A percentile compares a stretch with the other conserved stretches of the same genome.
Conservation (phyloP, 441 rosid genomes). For the Populus hybrid region DNA sequence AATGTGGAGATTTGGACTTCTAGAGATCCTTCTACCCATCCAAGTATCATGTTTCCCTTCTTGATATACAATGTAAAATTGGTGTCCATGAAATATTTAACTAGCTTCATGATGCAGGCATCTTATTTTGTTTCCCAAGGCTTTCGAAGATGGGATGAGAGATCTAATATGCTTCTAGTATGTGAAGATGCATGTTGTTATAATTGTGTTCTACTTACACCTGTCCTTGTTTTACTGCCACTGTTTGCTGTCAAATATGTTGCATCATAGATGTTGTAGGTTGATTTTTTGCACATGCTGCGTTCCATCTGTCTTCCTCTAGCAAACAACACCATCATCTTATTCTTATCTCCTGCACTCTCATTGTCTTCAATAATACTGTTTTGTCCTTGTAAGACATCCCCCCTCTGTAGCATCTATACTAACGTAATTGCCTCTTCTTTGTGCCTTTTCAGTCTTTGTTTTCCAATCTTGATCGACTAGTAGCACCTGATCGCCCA, state of each 20-base stretch:
- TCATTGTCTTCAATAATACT: not conserved
- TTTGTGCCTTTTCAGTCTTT: constrained; percentile 47
- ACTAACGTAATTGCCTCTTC: not conserved
- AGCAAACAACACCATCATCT: not conserved
- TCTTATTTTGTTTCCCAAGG: constrained; percentile 51
- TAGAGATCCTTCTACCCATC: constrained; percentile 61
- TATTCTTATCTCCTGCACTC: not conserved
- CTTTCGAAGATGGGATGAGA: constrained; percentile 48
- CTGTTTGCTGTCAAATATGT: not conserved
- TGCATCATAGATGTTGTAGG: not conserved
- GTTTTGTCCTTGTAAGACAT: not conserved
- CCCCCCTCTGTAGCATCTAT: not conserved
- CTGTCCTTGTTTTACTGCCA: not conserved
- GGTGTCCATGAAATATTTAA: constrained; percentile 23
- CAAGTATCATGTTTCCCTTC: constrained; percentile 10
- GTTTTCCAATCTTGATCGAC: constrained; percentile 57
- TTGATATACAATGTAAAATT: constrained; percentile 9
- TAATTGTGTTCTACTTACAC: not conserved
- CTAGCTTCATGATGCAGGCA: constrained; percentile 46
- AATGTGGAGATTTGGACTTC: constrained; percentile 78
- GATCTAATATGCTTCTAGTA: constrained; percentile 68
- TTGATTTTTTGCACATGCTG: not conserved
- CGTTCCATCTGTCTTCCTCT: not conserved
- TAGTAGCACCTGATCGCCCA: constrained; percentile 68
- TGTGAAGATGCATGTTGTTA: constrained; percentile 5